Evolutionary conservation across 257 asterid genomes (phyloP).

Genomic region (Solanum neorickii): DNA sequence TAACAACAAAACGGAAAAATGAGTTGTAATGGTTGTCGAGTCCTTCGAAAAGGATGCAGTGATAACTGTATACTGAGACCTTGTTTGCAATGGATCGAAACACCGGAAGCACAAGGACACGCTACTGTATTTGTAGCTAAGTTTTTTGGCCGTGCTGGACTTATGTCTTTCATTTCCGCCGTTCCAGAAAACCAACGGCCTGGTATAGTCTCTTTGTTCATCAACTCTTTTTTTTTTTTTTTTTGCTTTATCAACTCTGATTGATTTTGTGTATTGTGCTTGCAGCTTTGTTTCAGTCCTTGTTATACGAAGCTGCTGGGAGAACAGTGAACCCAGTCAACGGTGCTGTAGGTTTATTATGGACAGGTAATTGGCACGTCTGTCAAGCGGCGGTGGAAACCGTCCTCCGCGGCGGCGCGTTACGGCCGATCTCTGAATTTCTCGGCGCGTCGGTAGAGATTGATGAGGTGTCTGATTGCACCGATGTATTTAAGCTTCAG

Average conservation of each 20-base stretch:
- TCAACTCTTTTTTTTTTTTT: not conserved
- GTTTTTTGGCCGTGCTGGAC: conserved; percentile 72
- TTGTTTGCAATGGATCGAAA: conserved; percentile 53
- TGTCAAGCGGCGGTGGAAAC: conserved; percentile 72
- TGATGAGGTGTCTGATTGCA: conserved; percentile 49
- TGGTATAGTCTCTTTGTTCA: conserved; percentile 11
- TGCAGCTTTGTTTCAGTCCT: conserved; percentile 56
- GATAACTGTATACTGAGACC: conserved; percentile 54
- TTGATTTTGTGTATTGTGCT: not conserved
- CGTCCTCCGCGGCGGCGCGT: conserved; percentile 51
- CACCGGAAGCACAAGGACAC: conserved; percentile 48
- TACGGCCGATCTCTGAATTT: conserved; percentile 34
- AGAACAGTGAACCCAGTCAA: conserved; percentile 73
- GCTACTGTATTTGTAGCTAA: conserved; percentile 74
- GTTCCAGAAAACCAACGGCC: conserved; percentile 52
- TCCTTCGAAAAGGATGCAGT: conserved; percentile 69
- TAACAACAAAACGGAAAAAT: not conserved
- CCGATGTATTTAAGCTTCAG: conserved; percentile 19
- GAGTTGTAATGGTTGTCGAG: conserved; percentile 78
- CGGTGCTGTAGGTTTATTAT: conserved; percentile 56
- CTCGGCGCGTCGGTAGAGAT: conserved; percentile 21
- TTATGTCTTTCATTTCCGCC: conserved; percentile 56
- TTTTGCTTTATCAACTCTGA: not conserved
- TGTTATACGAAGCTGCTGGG: conserved; percentile 67
- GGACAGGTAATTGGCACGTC: conserved; percentile 59